A percentile compares a stretch with the other conserved stretches of the same genome.
phyloP scores from a whole-genome alignment of 228 moss, liverwort and hornwort species.

The Sphagnum fallax region DNA sequence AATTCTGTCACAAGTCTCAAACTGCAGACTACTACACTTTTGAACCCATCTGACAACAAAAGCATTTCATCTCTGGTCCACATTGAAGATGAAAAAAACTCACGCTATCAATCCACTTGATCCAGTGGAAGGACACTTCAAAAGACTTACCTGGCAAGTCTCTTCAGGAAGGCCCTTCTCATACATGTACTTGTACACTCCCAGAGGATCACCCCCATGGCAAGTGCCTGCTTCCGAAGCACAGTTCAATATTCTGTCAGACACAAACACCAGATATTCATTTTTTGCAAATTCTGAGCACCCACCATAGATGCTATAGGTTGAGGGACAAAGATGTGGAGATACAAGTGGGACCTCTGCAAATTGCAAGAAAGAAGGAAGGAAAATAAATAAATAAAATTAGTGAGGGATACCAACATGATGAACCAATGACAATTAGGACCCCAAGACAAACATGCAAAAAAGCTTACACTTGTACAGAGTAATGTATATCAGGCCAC shows the following conservation, averaged over 20 bases:
- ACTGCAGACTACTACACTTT: too few species aligned
- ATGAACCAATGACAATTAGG: too few species aligned
- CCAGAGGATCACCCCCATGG: conserved; percentile 65
- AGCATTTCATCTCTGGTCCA: too few species aligned
- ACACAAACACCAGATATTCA: neutral
- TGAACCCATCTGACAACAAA: too few species aligned
- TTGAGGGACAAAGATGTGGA: too few species aligned
- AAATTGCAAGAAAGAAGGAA: neutral
- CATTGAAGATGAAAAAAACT: too few species aligned
- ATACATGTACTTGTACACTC: conserved; percentile 59
- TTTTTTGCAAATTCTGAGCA: neutral
- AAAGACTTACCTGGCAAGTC: conserved; percentile 62
- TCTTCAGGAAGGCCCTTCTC: conserved; percentile 78
- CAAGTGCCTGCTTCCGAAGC: conserved; percentile 70
- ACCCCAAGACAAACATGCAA: too few species aligned
- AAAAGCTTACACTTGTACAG: conserved; percentile 76
- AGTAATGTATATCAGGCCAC: conserved; percentile 87
- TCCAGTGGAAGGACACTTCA: too few species aligned
- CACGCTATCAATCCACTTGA: too few species aligned
- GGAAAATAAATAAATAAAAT: neutral
- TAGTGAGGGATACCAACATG: neutral
- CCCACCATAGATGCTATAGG: neutral
- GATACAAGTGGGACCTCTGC: neutral
- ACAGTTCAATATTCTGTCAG: conserved; percentile 62
- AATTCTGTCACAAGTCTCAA: too few species aligned